A percentile compares a stretch with the other conserved stretches of the same genome.
These are phyloP conservation scores for Eimeria necatrix DNA, from an alignment of 169 alveolate species.

Conservation along the genomic window DNA sequence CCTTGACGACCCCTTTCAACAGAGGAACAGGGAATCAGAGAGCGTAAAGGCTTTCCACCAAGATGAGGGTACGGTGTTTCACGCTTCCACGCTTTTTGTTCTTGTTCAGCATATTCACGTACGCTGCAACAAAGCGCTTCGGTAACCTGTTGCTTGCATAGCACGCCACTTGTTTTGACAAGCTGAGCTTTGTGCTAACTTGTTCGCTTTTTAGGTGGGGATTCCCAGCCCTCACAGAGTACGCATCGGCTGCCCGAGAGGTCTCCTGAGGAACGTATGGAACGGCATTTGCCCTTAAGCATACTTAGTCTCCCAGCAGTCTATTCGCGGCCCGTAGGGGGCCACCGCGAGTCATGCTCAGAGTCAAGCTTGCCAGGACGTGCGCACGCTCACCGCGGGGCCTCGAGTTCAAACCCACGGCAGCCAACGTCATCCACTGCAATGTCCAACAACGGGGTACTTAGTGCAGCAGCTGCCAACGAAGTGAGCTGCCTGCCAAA, in stretches of 20 bases:
- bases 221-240: neutral
- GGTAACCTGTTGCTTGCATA: too few relatives aligned
- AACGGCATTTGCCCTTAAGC: slow-evolving; percentile 58
- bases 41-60: neutral
- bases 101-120: too few relatives aligned
- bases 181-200: neutral
- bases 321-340: neutral
- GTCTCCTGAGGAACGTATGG: slow-evolving; percentile 69
- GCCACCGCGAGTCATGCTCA: neutral
- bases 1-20: neutral
- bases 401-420: neutral
- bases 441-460: neutral
- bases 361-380: neutral
- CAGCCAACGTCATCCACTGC: neutral
- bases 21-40: neutral
- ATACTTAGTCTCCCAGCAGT: slow-evolving; percentile 43
- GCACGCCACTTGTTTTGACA: neutral
- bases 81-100: neutral
- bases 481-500: neutral
- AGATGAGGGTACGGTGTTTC: neutral
- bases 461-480: neutral
- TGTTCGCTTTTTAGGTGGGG: slow-evolving; percentile 1
- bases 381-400: neutral
- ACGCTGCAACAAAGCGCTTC: too few relatives aligned
- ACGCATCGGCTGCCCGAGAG: slow-evolving; percentile 35